Percentiles rank a stretch among this genome's conserved stretches.
phyloP scores from a whole-genome alignment of 176 grass and related monocot genomes.

The Elymus sibiricus region DNA sequence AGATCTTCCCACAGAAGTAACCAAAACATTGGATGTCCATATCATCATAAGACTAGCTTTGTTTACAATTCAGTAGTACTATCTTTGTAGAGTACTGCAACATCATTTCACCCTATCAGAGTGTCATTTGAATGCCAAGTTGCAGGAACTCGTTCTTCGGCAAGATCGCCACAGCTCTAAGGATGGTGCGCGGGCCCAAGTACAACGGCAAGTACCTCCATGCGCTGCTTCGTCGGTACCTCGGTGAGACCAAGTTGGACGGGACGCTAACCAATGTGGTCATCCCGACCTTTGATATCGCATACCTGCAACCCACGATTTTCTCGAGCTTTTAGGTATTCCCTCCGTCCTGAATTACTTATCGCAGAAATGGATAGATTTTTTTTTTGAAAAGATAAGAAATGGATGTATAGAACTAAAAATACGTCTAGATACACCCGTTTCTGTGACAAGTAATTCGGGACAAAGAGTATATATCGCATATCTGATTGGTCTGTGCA shows the following conservation, averaged over 20 bases:
- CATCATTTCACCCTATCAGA: background rate
- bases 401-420: too few relatives aligned
- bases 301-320: constrained; percentile 48
- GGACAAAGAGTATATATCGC: too few relatives aligned
- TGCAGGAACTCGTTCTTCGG: constrained; percentile 34
- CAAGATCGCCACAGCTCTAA: constrained; percentile 10
- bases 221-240: constrained; percentile 20
- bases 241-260: constrained; percentile 44
- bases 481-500: background rate
- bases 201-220: constrained; percentile 72
- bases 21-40: background rate
- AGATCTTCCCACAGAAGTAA: constrained; percentile 71
- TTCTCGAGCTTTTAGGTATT: constrained; percentile 68
- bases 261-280: constrained; percentile 46
- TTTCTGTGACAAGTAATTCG: too few relatives aligned
- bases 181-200: constrained; percentile 43
- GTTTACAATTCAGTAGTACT: background rate
- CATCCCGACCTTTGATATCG: constrained; percentile 69
- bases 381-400: too few relatives aligned
- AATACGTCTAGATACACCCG: too few relatives aligned
- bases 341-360: too few relatives aligned
- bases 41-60: background rate
- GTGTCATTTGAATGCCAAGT: background rate
- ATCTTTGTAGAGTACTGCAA: background rate
- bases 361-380: too few relatives aligned